phyloP scores from a whole-genome alignment of 768 basidiomycete species.

The Amanita rimosa region DNA sequence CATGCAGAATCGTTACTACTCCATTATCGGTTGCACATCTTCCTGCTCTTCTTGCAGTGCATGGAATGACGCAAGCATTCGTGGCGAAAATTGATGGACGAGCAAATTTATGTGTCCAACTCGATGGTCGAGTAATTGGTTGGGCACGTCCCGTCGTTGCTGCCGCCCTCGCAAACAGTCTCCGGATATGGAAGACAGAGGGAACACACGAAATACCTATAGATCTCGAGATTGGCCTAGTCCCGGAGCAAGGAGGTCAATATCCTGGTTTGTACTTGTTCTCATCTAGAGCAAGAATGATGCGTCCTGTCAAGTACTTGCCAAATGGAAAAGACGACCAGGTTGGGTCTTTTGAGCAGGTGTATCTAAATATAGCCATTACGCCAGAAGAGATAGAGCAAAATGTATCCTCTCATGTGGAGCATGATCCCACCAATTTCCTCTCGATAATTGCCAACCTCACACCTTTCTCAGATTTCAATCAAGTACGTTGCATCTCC shows the following conservation, averaged over 20 bases:
- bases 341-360: slow-evolving; percentile 95
- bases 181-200: slow-evolving; percentile 95
- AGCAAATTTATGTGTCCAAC: slow-evolving; percentile 77
- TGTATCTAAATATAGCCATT: slow-evolving; percentile 97
- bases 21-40: slow-evolving; percentile 70
- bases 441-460: slow-evolving; percentile 94
- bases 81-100: slow-evolving; percentile 71
- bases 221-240: slow-evolving; percentile 90
- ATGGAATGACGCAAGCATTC: slow-evolving; percentile 94
- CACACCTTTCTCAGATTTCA: slow-evolving; percentile 99
- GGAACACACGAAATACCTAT: slow-evolving; percentile 70
- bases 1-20: slow-evolving; percentile 81
- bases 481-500: slow-evolving; percentile 55
- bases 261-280: slow-evolving; percentile 96
- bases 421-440: slow-evolving; percentile 91
- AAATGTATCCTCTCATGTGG: slow-evolving; percentile 80
- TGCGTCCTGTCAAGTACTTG: slow-evolving; percentile 93
- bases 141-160: slow-evolving; percentile 77
- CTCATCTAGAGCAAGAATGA: slow-evolving; percentile 81
- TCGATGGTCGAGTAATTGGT: slow-evolving; percentile 93
- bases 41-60: slow-evolving; percentile 66
- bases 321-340: slow-evolving; percentile 80
- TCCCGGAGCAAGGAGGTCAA: slow-evolving; percentile 87
- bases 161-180: slow-evolving; percentile 66
- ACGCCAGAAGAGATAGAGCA: slow-evolving; percentile 74